Percentiles rank a stretch among this genome's conserved stretches.
Evolutionary conservation across 2,329 filamentous ascomycete species (phyloP).

Genomic region (Podosphaera aphanis): DNA sequence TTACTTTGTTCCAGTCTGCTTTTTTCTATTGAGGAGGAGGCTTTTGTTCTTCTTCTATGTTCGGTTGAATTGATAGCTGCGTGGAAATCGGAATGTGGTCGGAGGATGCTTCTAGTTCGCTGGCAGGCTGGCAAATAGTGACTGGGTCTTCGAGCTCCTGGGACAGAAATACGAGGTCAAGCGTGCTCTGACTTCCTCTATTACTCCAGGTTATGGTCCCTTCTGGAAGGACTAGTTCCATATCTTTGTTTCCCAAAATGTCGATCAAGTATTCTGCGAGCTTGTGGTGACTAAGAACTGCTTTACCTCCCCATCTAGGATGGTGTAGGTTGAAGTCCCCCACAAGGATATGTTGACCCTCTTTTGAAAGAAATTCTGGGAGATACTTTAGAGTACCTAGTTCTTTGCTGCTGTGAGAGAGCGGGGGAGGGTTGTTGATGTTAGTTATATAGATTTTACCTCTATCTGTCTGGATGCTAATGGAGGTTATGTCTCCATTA

Average conservation of each 20-base stretch:
- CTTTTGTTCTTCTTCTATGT: too few species aligned
- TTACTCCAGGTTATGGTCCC: constrained; percentile 1
- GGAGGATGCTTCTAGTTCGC: too few species aligned
- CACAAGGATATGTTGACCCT: background rate
- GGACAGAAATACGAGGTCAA: background rate
- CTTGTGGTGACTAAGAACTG: background rate
- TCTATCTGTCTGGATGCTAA: background rate
- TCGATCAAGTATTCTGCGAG: background rate
- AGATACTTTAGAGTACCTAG: background rate
- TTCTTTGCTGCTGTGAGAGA: background rate
- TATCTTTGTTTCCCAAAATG: background rate
- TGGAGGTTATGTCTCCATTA: background rate
- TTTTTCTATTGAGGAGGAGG: too few species aligned
- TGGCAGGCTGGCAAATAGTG: too few species aligned
- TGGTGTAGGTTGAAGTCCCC: constrained; percentile 1
- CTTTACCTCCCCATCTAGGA: background rate
- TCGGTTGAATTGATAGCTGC: too few species aligned
- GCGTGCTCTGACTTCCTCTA: too few species aligned
- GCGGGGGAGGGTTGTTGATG: background rate
- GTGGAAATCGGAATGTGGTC: too few species aligned
- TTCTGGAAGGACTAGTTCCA: too few species aligned
- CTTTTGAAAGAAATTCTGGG: background rate
- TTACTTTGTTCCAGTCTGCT: too few species aligned
- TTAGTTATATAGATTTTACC: background rate
- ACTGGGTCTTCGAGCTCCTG: background rate